Percentiles rank a stretch among this genome's conserved stretches.
Conservation (phyloP, 164 flowering plant species). For the Liriodendron chinense region DNA sequence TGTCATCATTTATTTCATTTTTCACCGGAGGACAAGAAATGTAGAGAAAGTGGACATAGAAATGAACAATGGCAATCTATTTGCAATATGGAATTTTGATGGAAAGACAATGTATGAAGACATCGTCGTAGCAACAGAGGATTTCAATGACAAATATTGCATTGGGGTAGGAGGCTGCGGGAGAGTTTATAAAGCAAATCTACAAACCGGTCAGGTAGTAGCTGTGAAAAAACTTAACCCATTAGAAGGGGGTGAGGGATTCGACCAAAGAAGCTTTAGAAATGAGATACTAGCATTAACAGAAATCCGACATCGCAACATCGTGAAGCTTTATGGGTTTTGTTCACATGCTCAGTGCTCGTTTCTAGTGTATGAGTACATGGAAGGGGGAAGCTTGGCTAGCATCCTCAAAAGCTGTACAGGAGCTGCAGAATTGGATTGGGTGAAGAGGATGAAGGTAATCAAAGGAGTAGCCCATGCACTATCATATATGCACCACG, state of each 20-base stretch:
- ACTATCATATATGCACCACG: conserved; percentile 40
- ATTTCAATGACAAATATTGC: conserved; percentile 44
- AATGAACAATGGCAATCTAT: not conserved
- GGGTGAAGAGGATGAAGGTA: conserved; percentile 45
- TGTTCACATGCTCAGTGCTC: conserved; percentile 34
- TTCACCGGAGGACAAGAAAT: not conserved
- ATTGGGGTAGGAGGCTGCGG: conserved; percentile 68
- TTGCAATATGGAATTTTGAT: conserved; percentile 47
- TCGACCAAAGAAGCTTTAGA: conserved; percentile 33
- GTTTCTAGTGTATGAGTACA: conserved; percentile 58
- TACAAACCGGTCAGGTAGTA: conserved; percentile 40
- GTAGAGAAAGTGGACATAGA: not conserved
- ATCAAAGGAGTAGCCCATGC: conserved; percentile 66
- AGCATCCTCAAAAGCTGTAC: conserved; percentile 34
- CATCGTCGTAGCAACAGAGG: conserved; percentile 46
- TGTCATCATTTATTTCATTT: not conserved
- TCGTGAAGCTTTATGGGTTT: conserved; percentile 56
- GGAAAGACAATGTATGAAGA: conserved; percentile 48
- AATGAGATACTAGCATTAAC: conserved; percentile 53
- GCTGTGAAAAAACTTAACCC: conserved; percentile 54
- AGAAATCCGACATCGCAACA: conserved; percentile 53
- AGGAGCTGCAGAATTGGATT: conserved; percentile 30
- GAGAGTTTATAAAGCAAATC: conserved; percentile 42
- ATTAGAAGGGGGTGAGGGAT: conserved; percentile 13
- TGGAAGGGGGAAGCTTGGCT: conserved; percentile 51